A percentile compares a stretch with the other conserved stretches of the same genome.
These are phyloP conservation scores for Phytopythium sindhum DNA, from an alignment of 352 stramenopile genomes.

Conservation along the genomic window DNA sequence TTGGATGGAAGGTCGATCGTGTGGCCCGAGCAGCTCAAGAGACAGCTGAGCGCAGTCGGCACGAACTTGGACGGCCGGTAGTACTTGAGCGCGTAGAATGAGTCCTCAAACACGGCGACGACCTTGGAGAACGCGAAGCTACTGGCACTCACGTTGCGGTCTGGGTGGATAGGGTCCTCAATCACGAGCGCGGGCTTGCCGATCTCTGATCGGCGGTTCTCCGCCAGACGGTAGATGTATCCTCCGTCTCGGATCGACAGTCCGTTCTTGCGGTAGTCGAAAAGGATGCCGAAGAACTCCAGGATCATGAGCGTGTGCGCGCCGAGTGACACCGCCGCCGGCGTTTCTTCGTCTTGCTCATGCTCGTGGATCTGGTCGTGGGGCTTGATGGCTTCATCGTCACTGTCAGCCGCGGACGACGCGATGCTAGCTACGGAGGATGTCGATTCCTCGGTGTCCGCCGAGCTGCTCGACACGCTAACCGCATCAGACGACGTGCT, in stretches of 20 bases:
- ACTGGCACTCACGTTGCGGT: slow-evolving; percentile 84
- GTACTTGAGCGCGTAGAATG: slow-evolving; percentile 84
- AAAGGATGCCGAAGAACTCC: slow-evolving; percentile 85
- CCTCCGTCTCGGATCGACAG: slow-evolving; percentile 81
- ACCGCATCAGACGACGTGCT: slow-evolving; percentile 30
- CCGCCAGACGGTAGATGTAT: slow-evolving; percentile 81
- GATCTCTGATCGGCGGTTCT: slow-evolving; percentile 38
- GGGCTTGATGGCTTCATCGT: slow-evolving; percentile 38
- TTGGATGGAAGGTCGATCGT: slow-evolving; percentile 13
- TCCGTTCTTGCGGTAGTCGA: slow-evolving; percentile 83
- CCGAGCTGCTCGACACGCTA: slow-evolving; percentile 75
- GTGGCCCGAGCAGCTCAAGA: slow-evolving; percentile 67
- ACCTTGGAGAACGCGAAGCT: slow-evolving; percentile 86
- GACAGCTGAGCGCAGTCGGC: slow-evolving; percentile 73
- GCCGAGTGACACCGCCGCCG: slow-evolving; percentile 43
- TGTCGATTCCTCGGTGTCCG: slow-evolving; percentile 77
- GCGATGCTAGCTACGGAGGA: slow-evolving; percentile 32
- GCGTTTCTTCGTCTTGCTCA: not conserved
- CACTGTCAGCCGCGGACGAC: slow-evolving; percentile 49
- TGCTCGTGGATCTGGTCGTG: slow-evolving; percentile 1
- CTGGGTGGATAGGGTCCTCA: slow-evolving; percentile 86
- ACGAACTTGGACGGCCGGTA: slow-evolving; percentile 72
- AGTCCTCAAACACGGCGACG: slow-evolving; percentile 81
- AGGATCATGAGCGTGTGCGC: slow-evolving; percentile 75
- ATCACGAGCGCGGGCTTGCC: slow-evolving; percentile 78